Base-by-base conservation (phyloP, 2,329 filamentous ascomycete species). In the Diaporthe aspalathi region DNA sequence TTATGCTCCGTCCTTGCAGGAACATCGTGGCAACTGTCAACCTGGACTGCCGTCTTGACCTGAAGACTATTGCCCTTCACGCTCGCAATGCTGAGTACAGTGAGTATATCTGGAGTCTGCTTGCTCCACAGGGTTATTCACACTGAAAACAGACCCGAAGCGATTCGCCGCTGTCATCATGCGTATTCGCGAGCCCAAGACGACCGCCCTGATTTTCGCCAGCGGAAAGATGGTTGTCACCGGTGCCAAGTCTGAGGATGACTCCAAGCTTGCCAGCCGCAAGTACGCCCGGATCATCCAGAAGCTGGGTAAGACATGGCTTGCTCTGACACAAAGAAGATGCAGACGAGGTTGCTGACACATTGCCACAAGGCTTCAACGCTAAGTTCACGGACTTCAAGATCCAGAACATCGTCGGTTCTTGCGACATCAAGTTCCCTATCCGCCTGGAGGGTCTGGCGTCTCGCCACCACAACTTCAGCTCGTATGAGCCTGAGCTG, bases 371-470 rank as follows among this genome's bases (percentile, higher is more conserved):
- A 72, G 70, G 96, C 74, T 99, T 99, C 89, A 97, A 98, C 77
- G 95, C 96, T 79, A 98, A 98, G 90, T 98, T 99, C 84, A 98
- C 95, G 76, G 96, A 99, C 83, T 99, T 99, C 87, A 99, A 98
- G 90, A 99, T 99, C 79, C 95, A 98, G 87, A 99, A 99, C 84
- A 98, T 99, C 75, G 96, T 99, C 76, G 96, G 96, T 75, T 97
- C 94, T 73, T 98, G 95, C 83, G 96, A 99, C 81, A 98, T 99
- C 88, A 98, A 98, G 88, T 99, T 99, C 85, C 96, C 96, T 68
- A 98, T 99, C 77, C 94, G 96, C 76, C 88, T 99, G 72, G 96
- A 98, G 82, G 96, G 96, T 84, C 87, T 99, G 81, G 96, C 96
- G 20, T 96, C 93, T 76, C 94, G 95, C 84, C 96, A 99, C 89